Percentiles rank a stretch among this genome's conserved stretches.
Conservation (phyloP, 1,139 yeast genomes). For the Geotrichum carabidarum region DNA sequence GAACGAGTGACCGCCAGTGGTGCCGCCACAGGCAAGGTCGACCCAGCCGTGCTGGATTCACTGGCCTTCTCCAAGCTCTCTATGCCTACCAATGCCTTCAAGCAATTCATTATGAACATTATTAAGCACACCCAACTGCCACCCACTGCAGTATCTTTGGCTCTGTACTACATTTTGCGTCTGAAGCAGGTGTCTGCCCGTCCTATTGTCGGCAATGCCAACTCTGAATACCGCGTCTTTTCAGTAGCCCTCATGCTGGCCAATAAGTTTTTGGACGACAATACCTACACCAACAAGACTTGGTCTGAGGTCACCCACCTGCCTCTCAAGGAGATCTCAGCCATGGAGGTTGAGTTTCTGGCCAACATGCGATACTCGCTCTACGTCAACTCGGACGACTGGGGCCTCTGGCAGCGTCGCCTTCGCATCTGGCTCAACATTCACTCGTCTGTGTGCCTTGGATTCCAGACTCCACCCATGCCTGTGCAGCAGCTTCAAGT, state of each 20-base stretch:
- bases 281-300: conserved; percentile 82
- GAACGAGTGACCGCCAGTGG: conserved; percentile 17
- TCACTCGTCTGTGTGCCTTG: conserved; percentile 16
- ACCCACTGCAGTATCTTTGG: conserved; percentile 35
- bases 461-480: not conserved
- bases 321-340: conserved; percentile 51
- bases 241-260: conserved; percentile 71
- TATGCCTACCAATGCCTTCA: conserved; percentile 23
- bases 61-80: conserved; percentile 18
- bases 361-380: conserved; percentile 33
- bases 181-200: conserved; percentile 29
- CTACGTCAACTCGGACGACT: conserved; percentile 28
- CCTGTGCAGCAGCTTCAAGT: not conserved
- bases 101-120: conserved; percentile 29
- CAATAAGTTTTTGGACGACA: conserved; percentile 88
- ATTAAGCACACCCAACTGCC: conserved; percentile 36
- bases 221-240: conserved; percentile 52
- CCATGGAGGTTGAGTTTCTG: conserved; percentile 51
- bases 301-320: conserved; percentile 94
- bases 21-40: not conserved
- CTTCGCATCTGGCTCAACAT: conserved; percentile 28
- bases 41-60: not conserved
- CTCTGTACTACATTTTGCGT: conserved; percentile 35
- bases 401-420: conserved; percentile 32
- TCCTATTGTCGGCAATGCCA: conserved; percentile 34